Conservation (phyloP, 2,329 filamentous ascomycete species). For the Curvularia verruculosa region DNA sequence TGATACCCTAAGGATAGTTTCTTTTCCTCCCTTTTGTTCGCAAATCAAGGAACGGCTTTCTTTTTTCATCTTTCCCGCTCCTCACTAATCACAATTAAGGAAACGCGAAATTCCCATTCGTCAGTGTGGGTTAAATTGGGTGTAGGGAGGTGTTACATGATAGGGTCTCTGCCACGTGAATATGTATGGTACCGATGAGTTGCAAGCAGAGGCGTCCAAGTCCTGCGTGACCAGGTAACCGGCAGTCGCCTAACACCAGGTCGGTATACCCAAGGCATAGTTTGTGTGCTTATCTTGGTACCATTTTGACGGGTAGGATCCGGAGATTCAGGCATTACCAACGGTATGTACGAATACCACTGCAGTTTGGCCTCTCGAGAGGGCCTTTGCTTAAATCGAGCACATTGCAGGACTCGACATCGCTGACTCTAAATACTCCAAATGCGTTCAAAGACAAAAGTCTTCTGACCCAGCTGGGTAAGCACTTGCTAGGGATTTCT, state of each 20-base stretch:
- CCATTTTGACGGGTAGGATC: not conserved
- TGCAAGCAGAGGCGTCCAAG: not conserved
- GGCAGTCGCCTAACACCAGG: not conserved
- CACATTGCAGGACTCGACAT: not conserved
- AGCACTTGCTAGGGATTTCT: not conserved
- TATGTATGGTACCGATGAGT: not conserved
- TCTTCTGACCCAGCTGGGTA: not conserved
- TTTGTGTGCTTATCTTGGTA: not conserved
- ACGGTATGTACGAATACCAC: not conserved
- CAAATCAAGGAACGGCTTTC: not conserved
- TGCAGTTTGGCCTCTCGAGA: not conserved
- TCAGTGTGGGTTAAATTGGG: slow-evolving; percentile 2
- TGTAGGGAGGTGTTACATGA: slow-evolving; percentile 10
- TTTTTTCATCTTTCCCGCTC: not conserved
- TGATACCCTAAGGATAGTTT: not conserved
- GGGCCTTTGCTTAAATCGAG: not conserved
- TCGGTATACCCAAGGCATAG: not conserved
- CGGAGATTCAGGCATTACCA: not conserved
- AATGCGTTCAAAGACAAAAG: not conserved
- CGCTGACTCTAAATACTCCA: not conserved
- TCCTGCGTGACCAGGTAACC: not conserved
- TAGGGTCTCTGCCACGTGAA: slow-evolving; percentile 3
- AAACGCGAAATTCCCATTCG: not conserved
- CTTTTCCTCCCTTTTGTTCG: not conserved
- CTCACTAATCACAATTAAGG: not conserved